phyloP scores from a whole-genome alignment of 371 early-diverging fungal genomes.

The Mucor plumbeus region DNA sequence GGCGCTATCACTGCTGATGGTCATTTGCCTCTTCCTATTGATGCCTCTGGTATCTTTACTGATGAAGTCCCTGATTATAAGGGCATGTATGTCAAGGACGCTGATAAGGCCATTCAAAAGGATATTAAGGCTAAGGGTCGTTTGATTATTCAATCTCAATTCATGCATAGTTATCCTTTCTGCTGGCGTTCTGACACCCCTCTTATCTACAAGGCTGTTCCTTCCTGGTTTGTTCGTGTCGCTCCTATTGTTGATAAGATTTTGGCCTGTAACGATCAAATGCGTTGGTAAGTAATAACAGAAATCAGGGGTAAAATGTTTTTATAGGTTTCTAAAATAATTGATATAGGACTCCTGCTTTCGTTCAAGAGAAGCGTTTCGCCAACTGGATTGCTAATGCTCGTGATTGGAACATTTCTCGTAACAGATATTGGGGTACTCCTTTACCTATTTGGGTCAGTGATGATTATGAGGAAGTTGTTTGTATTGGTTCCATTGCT shows the following conservation, averaged over 20 bases:
- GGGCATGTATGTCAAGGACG: constrained; percentile 97
- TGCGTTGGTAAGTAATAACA: constrained; percentile 37
- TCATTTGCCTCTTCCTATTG: constrained; percentile 94
- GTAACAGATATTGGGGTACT: constrained; percentile 99
- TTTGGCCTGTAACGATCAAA: constrained; percentile 88
- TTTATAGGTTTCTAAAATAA: neutral
- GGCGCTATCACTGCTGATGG: constrained; percentile 89
- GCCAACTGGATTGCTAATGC: constrained; percentile 99
- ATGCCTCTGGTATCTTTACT: constrained; percentile 94
- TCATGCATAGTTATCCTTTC: constrained; percentile 94
- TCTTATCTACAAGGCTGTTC: constrained; percentile 98
- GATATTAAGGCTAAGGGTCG: constrained; percentile 84
- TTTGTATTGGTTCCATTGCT: constrained; percentile 95
- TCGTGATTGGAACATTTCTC: constrained; percentile 99
- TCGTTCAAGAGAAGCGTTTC: constrained; percentile 98
- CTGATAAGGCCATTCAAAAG: constrained; percentile 97
- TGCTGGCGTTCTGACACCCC: constrained; percentile 99
- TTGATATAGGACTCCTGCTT: constrained; percentile 83
- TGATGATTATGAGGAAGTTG: constrained; percentile 92
- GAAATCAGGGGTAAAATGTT: too few relatives aligned
- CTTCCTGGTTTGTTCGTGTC: constrained; percentile 99
- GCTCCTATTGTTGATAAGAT: constrained; percentile 86
- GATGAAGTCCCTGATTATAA: constrained; percentile 83
- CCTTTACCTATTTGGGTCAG: constrained; percentile 99
- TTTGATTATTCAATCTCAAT: constrained; percentile 88